Evolutionary conservation across 352 stramenopile species (phyloP).

Genomic region (Pythium aquatile): DNA sequence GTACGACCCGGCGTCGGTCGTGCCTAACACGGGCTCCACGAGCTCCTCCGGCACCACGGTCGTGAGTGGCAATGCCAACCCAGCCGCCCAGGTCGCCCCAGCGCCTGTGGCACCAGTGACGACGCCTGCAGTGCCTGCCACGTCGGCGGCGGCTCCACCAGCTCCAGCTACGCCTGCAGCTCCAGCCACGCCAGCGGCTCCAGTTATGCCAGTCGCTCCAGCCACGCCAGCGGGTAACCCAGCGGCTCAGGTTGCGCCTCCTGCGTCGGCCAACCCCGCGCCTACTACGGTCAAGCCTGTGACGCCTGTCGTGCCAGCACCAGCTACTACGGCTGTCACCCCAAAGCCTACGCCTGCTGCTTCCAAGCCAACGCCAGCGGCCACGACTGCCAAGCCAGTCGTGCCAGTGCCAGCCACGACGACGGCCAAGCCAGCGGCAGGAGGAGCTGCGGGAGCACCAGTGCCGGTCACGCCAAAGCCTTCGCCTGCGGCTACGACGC

Average conservation of each 20-base stretch:
- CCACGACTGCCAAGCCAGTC: neutral
- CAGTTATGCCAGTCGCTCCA: neutral
- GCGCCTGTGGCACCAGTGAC: neutral
- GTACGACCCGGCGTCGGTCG: slow-evolving; percentile 17
- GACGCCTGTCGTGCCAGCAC: neutral
- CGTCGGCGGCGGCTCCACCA: neutral
- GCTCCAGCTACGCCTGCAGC: neutral
- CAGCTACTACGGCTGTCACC: neutral
- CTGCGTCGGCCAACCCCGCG: neutral
- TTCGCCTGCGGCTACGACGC: neutral
- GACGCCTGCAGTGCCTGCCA: slow-evolving; percentile 1
- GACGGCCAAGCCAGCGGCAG: neutral
- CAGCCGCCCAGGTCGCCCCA: neutral
- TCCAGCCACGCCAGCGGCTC: neutral
- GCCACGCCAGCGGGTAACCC: slow-evolving; percentile 2
- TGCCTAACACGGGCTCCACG: neutral
- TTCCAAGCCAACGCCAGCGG: neutral
- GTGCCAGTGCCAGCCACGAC: neutral
- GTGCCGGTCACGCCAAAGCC: neutral
- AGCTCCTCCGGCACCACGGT: neutral
- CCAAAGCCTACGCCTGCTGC: neutral
- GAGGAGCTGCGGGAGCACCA: neutral
- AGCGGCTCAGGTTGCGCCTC: slow-evolving; percentile 1
- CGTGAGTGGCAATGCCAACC: slow-evolving; percentile 7
- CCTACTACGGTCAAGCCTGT: slow-evolving; percentile 2